Conservation (phyloP, 345 rosid genomes). For the Clausena lansium region DNA sequence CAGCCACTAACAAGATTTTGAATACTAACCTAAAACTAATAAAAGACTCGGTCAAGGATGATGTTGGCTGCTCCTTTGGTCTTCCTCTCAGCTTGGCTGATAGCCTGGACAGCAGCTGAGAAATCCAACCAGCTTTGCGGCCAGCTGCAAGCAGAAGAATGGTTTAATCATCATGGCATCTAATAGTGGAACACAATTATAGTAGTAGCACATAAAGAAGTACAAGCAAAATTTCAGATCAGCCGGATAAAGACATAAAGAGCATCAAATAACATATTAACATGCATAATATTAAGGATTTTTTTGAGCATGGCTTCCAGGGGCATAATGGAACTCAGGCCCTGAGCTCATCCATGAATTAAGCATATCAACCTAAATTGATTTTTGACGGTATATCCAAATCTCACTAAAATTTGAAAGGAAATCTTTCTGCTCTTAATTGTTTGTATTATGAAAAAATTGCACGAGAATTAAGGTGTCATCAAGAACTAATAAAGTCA, state of each 20-base stretch:
- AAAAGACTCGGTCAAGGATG: constrained; percentile 29
- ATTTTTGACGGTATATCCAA: background rate
- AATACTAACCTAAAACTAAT: constrained; percentile 44
- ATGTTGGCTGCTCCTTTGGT: constrained; percentile 27
- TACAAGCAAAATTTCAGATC: background rate
- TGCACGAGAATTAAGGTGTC: background rate
- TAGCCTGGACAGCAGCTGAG: constrained; percentile 44
- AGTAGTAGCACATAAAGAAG: background rate
- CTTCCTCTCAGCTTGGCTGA: constrained; percentile 60
- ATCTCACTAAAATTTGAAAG: background rate
- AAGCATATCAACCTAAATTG: background rate
- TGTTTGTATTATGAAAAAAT: background rate
- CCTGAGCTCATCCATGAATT: background rate
- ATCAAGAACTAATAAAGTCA: background rate
- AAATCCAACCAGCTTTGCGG: constrained; percentile 36
- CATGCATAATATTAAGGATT: background rate
- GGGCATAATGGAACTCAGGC: background rate
- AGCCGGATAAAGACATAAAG: background rate
- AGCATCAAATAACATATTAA: background rate
- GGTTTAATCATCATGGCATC: background rate
- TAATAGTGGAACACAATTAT: background rate
- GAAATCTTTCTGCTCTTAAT: background rate
- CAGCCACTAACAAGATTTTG: constrained; percentile 58
- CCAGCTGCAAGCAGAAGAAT: constrained; percentile 40
- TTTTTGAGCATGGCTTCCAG: background rate